Conservation (phyloP, 2,329 filamentous ascomycete genomes). For the Pyrenochaeta sp. region DNA sequence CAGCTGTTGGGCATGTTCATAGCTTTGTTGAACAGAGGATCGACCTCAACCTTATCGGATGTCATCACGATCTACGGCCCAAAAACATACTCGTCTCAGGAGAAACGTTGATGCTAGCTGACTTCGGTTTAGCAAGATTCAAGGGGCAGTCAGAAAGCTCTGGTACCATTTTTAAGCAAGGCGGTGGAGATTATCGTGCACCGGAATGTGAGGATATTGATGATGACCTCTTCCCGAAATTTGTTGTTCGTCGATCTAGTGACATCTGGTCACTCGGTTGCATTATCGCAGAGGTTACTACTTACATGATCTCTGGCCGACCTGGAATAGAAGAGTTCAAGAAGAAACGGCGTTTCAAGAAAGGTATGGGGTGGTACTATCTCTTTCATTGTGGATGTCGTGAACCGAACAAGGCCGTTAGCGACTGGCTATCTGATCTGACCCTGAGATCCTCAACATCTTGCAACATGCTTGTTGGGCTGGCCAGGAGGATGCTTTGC, state of each 20-base stretch:
- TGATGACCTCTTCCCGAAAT: neutral
- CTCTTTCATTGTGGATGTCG: too few relatives aligned
- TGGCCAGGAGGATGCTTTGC: too few relatives aligned
- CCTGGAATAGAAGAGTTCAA: neutral
- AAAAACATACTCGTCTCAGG: slow-evolving; percentile 1
- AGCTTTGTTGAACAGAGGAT: neutral
- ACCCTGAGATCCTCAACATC: too few relatives aligned
- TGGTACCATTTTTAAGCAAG: neutral
- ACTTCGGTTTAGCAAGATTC: slow-evolving; percentile 7
- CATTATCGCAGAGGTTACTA: neutral
- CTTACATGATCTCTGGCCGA: neutral
- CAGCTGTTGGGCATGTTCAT: slow-evolving; percentile 4
- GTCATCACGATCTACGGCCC: slow-evolving; percentile 5
- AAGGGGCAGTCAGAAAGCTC: neutral
- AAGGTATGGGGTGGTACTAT: neutral
- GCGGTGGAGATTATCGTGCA: neutral
- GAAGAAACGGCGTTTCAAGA: neutral
- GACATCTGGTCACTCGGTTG: slow-evolving; percentile 6
- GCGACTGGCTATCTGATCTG: too few relatives aligned
- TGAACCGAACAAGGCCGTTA: too few relatives aligned
- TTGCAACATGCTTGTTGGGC: too few relatives aligned
- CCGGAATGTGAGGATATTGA: slow-evolving; percentile 1
- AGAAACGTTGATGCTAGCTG: neutral
- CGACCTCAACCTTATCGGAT: neutral
- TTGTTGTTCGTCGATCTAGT: neutral